Base-by-base conservation (phyloP, 306 rosid species). In the Cajanus cajan region DNA sequence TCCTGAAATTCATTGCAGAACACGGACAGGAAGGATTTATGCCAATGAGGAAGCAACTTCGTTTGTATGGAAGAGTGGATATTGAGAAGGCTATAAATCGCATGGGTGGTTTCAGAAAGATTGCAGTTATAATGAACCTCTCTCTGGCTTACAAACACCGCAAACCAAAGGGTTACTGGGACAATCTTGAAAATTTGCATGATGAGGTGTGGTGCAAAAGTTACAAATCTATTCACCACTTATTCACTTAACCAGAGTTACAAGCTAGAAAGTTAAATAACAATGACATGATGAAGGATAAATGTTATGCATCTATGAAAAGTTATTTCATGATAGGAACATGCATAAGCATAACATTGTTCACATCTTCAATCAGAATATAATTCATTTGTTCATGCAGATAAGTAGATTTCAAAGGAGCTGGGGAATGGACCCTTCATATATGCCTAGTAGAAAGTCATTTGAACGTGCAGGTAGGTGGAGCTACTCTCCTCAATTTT, bases 1-100 rank as follows among this genome's bases (percentile, higher is more conserved):
- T 93, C 54, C 77, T 83, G 70, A 93, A 90, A 61, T 91, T 93
- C 74, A 82, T 91, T 78, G 83, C 89, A 16, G 97, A 93, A 51
- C 85, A 88, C 74, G 98, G 98, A 48, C 98, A 91, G 64, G 97
- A 90, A 90, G 97, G 97, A 79, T 93, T 91, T 77, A 93, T 93
- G 98, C 98, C 97, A 69, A 88, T 93, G 98, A 88, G 98, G 83
- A 93, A 91, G 89, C 97, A 91, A 55, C 95, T 91, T 73, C 92
- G 97, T 41, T 63, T 90, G 83, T 92, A 81, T 31, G 93, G 95
- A 80, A 83, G 97, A 59, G 92, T 93, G 48, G 98, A 93, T 77
- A 93, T 93, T 0, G 98, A 93, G 85, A 93, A 93, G 89, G 93
- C 97, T 50, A 91, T 93, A 39, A 87, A 93, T 48, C 95, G 88